Conservation (phyloP, 2,329 filamentous ascomycete genomes). For the Diplodia mutila region DNA sequence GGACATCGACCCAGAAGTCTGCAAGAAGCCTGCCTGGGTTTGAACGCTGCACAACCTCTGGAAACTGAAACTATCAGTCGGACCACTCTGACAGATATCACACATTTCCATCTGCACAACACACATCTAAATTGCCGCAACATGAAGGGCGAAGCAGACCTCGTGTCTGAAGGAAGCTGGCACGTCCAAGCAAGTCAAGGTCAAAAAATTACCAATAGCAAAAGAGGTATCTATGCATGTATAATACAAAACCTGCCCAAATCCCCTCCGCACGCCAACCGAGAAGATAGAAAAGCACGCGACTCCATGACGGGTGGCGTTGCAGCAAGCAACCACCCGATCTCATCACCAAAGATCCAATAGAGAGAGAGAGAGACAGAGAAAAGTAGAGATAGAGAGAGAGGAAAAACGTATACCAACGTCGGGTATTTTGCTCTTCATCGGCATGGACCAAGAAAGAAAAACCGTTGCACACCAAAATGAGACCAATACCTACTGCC, state of each 20-base stretch:
- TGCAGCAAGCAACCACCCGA: neutral
- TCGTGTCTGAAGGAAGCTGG: no score
- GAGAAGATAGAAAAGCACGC: neutral
- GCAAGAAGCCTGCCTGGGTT: no score
- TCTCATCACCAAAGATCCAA: neutral
- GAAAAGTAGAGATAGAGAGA: neutral
- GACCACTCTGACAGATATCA: no score
- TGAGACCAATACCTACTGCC: neutral
- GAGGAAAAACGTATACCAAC: neutral
- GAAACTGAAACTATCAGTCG: no score
- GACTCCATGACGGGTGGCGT: neutral
- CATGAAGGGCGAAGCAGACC: no score
- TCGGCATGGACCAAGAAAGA: neutral
- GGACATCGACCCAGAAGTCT: no score
- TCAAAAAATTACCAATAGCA: neutral
- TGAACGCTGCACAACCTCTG: no score
- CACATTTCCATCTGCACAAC: no score
- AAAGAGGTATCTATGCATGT: constrained; percentile 12
- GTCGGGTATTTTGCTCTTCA: neutral
- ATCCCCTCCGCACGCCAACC: neutral
- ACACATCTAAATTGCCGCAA: no score
- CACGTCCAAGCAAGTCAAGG: neutral
- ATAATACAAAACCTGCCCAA: constrained; percentile 1
- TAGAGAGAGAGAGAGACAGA: neutral
- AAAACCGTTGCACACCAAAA: neutral